Percentiles rank a stretch among this genome's conserved stretches.
phyloP scores from a whole-genome alignment of 202 grass and related monocot genomes.

The Brachypodium distachyon region DNA sequence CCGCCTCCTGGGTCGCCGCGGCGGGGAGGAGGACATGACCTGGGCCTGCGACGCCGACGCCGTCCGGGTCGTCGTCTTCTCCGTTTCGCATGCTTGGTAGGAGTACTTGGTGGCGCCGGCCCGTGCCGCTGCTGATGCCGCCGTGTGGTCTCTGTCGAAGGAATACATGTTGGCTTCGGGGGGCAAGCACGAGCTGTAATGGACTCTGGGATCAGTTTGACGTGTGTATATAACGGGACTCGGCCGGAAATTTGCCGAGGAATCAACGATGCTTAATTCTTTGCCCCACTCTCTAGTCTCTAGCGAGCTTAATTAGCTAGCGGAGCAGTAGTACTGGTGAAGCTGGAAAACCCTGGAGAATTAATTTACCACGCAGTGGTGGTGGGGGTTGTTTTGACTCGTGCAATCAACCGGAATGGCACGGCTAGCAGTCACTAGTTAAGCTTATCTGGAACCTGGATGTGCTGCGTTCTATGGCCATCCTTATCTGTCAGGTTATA shows the following conservation, averaged over 20 bases:
- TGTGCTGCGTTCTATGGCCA: no score
- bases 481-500: no score
- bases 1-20: slow-evolving; percentile 20
- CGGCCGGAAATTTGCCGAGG: background rate
- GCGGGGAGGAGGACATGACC: no score
- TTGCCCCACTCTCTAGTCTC: background rate
- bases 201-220: background rate
- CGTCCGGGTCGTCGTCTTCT: background rate
- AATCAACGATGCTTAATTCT: background rate
- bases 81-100: slow-evolving; percentile 7
- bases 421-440: no score
- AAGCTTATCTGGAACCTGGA: background rate
- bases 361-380: no score
- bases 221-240: slow-evolving; percentile 9
- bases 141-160: background rate
- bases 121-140: no score
- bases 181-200: no score
- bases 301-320: no score
- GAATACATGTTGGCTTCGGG: background rate
- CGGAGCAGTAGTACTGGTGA: background rate
- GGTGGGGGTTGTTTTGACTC: slow-evolving; percentile 38
- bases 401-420: background rate
- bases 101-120: background rate
- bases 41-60: no score
- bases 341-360: background rate